Evolutionary conservation across 345 rosid species (phyloP), one percentile per base, ranked within the genome.

Genomic region (Odontarrhena argentea): DNA sequence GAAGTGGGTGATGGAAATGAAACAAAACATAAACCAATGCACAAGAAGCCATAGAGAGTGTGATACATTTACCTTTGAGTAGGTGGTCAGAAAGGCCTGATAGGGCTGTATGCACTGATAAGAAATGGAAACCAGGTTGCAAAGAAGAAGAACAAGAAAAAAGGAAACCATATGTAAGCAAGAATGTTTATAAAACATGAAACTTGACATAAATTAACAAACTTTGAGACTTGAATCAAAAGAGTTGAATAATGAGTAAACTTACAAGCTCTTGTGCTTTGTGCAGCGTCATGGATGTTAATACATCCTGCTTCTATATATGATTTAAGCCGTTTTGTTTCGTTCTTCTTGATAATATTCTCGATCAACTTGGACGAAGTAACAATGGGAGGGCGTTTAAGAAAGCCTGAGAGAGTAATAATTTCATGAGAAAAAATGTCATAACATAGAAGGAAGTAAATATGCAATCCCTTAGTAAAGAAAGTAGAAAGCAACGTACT

Each of bases 211-310:
- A 45, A 32, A 32, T 11, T 45, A 26, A 44, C 9, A 40, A 40
- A n/a, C 7, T 14, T 35, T 12, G 7, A 49, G 65, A 41, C 10
- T n/a, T n/a, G n/a, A 11, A 52, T 32, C 38, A 49, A 42, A 50
- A 44, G 56, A 58, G 13, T 28, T 50, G 55, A 18, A 18, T 18
- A 1, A 36, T 34, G 2, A 59, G 56, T 8, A 1, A 52, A 55
- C 88, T 71, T 80, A 91, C 96, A 85, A 83, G 86, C 85, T 83
- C 56, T 71, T 68, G 77, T 69, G 73, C 73, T 80, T 51, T 79
- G 82, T n/a, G 79, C 70, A 9, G 70, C 73, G 45, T 77, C 91
- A 55, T 76, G 73, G 22, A 50, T 60, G 52, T 79, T 77, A 24
- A 74, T 48, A 73, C 91, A 80, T 34, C 93, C 91, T 36, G 83